Evolutionary conservation across 1,139 yeast genomes (phyloP), one percentile per base, ranked within the genome.

Genomic region (Wickerhamomyces sp.): DNA sequence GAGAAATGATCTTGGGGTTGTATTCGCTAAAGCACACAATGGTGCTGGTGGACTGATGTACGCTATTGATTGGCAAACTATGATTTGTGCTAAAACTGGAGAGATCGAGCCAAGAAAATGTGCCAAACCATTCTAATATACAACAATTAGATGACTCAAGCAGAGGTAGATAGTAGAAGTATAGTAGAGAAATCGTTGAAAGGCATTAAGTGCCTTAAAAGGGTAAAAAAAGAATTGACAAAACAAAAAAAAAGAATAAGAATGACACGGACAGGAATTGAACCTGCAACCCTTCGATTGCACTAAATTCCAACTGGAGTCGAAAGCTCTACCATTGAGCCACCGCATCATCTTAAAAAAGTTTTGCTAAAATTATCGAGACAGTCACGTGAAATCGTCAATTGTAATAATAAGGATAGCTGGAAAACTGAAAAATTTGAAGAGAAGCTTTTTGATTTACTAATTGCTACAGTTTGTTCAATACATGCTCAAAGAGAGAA

Each of bases 21-120:
- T 94, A 2, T 86, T 90, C 60, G 97, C 98, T 9, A 79, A 72
- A 51, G 70, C 78, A 36, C 72, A 70, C 43, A 75, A 74, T 38
- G 85, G 89, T 4, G 76, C 82, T 9, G 97, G 96, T 2, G 80
- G 76, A 36, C 66, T 82, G 45, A 81, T 94, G 92, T 84, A 81
- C 53, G 95, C 98, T 3, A 63, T 89, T 28, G 97, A 92, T 63
- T 94, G 98, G 97, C 90, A 89, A 62, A 85, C 89, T 10, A 92
- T 94, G 97, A 74, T 84, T 35, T 80, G 87, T 47, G 79, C 81
- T 5, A 68, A 65, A 31, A 78, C 89, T 4, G 97, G 97, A 1
- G 74, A 72, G 17, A 63, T 78, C 20, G 97, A 90, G 56, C 70
- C 70, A 53, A 73, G 98, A 44, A 94, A 94, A 61, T 88, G 96